Conservation (phyloP, 768 basidiomycete genomes). For the Boletus reticuloceps region DNA sequence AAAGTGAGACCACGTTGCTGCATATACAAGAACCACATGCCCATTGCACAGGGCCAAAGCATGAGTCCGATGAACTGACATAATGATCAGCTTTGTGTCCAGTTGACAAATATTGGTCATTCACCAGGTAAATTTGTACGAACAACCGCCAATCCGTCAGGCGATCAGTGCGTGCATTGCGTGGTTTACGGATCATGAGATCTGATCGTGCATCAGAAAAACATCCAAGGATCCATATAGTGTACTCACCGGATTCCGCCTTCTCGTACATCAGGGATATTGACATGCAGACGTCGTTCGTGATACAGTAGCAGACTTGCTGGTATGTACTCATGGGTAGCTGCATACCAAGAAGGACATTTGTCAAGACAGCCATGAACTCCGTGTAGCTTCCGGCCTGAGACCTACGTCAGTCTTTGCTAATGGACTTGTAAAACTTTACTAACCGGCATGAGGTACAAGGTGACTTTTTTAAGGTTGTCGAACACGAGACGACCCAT, state of each 20-base stretch:
- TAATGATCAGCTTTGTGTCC: not conserved
- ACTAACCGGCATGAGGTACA: constrained; percentile 42
- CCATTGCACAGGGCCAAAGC: constrained; percentile 44
- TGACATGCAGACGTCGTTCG: constrained; percentile 50
- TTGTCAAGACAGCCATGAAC: constrained; percentile 54
- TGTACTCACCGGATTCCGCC: constrained; percentile 42
- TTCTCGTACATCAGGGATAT: constrained; percentile 51
- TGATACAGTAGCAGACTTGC: constrained; percentile 54
- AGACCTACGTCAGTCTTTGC: not conserved
- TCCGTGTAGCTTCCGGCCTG: constrained; percentile 56
- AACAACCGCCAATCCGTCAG: constrained; percentile 49
- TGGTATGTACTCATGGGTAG: constrained; percentile 52
- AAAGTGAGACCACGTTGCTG: constrained; percentile 32
- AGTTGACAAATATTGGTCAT: constrained; percentile 6
- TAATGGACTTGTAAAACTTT: not conserved
- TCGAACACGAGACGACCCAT: constrained; percentile 60
- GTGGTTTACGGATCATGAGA: constrained; percentile 46
- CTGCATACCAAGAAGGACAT: constrained; percentile 60
- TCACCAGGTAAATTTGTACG: constrained; percentile 46
- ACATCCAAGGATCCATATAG: not conserved
- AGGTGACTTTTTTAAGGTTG: constrained; percentile 50
- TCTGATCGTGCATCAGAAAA: constrained; percentile 24
- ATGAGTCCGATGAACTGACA: constrained; percentile 42
- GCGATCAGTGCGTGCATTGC: constrained; percentile 46
- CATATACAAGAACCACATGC: constrained; percentile 42